A percentile compares a stretch with the other conserved stretches of the same genome.
Conservation (phyloP, 2,329 filamentous ascomycete genomes). For the Stagonosporopsis tanaceti region DNA sequence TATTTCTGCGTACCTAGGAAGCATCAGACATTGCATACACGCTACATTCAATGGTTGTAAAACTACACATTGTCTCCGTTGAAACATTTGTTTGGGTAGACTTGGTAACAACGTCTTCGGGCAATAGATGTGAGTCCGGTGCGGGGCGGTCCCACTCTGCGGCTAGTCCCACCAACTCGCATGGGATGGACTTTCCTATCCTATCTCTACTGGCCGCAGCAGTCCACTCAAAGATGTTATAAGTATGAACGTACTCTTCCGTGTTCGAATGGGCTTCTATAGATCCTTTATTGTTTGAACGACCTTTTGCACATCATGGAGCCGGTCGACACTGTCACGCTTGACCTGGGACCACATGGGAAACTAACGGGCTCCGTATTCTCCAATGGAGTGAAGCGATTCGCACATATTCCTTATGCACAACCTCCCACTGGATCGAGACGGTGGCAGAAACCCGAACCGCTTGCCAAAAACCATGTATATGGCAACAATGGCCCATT, state of each 20-base stretch:
- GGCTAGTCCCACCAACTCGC: conserved; percentile 5
- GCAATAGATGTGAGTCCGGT: conserved; percentile 5
- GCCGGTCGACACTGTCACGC: conserved; percentile 3
- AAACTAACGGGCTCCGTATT: conserved; percentile 3
- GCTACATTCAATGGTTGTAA: not conserved
- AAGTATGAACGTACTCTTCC: not conserved
- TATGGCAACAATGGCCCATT: conserved; percentile 8
- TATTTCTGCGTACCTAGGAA: not conserved
- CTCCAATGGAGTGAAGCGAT: conserved; percentile 13
- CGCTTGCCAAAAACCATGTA: conserved; percentile 6
- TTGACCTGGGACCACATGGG: conserved; percentile 14
- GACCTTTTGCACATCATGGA: not conserved
- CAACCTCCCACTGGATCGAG: conserved; percentile 4
- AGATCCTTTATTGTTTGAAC: not conserved
- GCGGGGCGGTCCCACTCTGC: conserved; percentile 7
- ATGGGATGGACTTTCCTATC: conserved; percentile 8
- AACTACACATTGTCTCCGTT: not conserved
- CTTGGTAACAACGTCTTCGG: not conserved
- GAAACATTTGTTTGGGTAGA: not conserved
- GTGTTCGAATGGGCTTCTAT: not conserved
- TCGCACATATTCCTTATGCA: conserved; percentile 14
- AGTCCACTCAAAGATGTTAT: not conserved
- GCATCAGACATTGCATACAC: not conserved
- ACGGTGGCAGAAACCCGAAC: conserved; percentile 13
- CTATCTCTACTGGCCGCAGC: not conserved